Evolutionary conservation across 768 basidiomycete genomes (phyloP), one percentile per base, ranked within the genome.

Genomic region (Neoboletus subvelutipes): DNA sequence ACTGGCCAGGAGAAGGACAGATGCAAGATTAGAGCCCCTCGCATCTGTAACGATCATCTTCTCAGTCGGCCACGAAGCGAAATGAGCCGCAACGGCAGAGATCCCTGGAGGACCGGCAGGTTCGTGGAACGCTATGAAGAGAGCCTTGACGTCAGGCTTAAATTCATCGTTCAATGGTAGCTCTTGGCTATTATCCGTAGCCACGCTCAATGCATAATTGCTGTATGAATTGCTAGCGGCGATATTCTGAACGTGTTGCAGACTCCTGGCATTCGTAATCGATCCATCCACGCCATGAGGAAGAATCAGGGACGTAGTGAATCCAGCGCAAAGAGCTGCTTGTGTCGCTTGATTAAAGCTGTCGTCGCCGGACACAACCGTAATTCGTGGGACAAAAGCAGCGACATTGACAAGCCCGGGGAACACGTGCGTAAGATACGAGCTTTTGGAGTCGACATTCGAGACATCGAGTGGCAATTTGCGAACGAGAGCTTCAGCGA

Each of bases 11-110:
- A 99, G 81, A 33, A 99, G 83, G 37, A 98, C 83, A 1, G 96
- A 97, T 1, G 97, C 96, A 12, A 98, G 83, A 62, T 94, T 90
- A 3, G 94, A 88, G 13, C 92, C 88, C 68, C 88, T 88, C 22
- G 97, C 96, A 68, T 98, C 89, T 4, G 96, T 94, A 53, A 98
- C 79, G 67, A 99, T 92, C n/a, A 88, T 88, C 76, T 94, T 96
- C 64, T 97, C 92, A 4, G 74, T 63, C 0, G 95, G 88, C 96
- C 97, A 98, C 1, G 88, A 80, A 8, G 90, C 80, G 69, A 99
- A 97, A 71, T 97, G 92, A 12, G 84, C 80, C 1, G 95, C 92
- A 49, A 95, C 83, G 12, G 81, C 80, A 18, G 92, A 82, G 51
- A 97, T 77, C 46, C 86, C 83, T 8, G 81, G 79, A 12, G 79